These are phyloP conservation scores for Geosmithia flava DNA, from an alignment of 2,329 filamentous ascomycete species.

Conservation along the genomic window DNA sequence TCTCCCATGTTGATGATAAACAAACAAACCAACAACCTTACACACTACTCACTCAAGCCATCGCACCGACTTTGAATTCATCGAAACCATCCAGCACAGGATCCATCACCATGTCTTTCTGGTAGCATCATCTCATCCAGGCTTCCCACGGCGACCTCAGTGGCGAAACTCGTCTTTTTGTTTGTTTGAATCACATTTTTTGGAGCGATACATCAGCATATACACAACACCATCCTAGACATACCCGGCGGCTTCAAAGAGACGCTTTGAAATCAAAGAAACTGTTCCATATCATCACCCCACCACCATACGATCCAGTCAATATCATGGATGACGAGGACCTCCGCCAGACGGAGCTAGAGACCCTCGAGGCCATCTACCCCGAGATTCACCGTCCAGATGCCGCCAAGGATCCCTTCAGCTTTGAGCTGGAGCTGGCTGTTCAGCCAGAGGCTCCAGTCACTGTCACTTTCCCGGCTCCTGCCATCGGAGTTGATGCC, in stretches of 20 bases:
- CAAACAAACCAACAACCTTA: neutral
- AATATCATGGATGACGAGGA: conserved; percentile 24
- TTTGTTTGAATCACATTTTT: neutral
- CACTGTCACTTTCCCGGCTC: conserved; percentile 42
- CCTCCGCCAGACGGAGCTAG: conserved; percentile 44
- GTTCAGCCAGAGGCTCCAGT: conserved; percentile 41
- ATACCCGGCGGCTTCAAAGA: neutral
- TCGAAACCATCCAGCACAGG: too few species aligned
- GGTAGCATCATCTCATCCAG: neutral
- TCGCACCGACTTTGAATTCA: too few species aligned
- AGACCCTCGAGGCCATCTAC: conserved; percentile 50
- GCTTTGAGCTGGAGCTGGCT: conserved; percentile 43
- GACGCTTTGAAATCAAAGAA: too few species aligned
- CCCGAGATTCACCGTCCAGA: conserved; percentile 44
- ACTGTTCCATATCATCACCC: too few species aligned
- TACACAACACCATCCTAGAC: neutral
- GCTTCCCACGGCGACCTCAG: neutral
- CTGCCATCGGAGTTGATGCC: conserved; percentile 13
- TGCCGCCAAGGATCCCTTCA: conserved; percentile 22
- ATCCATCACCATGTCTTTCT: neutral
- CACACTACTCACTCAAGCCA: neutral
- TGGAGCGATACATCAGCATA: neutral
- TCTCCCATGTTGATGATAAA: neutral
- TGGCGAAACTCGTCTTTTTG: neutral
- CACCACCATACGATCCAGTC: too few species aligned